Conservation (phyloP, 1,139 yeast species). For the Yamadazyma friedrichii region DNA sequence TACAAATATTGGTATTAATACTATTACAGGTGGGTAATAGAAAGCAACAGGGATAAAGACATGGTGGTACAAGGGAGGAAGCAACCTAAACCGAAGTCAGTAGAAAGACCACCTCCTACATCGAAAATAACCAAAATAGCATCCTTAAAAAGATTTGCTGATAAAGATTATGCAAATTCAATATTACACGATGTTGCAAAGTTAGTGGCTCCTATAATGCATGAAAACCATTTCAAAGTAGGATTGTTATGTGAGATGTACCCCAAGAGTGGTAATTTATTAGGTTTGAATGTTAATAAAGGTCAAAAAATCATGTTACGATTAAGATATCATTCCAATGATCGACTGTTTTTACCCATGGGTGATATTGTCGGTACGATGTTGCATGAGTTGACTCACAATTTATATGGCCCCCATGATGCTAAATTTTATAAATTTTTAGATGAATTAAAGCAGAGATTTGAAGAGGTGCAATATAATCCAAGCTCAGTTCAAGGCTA, state of each 20-base stretch:
- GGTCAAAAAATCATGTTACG: constrained; percentile 77
- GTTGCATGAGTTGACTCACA: constrained; percentile 88
- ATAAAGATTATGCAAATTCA: constrained; percentile 55
- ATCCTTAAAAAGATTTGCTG: constrained; percentile 52
- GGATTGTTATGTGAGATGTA: constrained; percentile 76
- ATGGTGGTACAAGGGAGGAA: constrained; percentile 14
- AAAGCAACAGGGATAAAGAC: not conserved
- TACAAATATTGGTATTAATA: not conserved
- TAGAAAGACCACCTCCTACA: constrained; percentile 40
- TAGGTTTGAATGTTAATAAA: constrained; percentile 85
- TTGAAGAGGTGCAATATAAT: constrained; percentile 49
- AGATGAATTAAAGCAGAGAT: constrained; percentile 60
- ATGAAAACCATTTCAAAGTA: constrained; percentile 63
- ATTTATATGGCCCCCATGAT: constrained; percentile 78
- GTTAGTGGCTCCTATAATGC: constrained; percentile 73
- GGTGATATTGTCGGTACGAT: constrained; percentile 75
- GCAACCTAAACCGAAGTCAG: constrained; percentile 6
- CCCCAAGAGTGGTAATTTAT: constrained; percentile 64
- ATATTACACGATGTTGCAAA: constrained; percentile 61
- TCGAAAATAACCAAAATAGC: constrained; percentile 52
- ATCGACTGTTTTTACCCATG: constrained; percentile 59
- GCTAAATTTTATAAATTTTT: constrained; percentile 62
- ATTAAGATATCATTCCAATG: constrained; percentile 59
- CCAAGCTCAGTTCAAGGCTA: constrained; percentile 22
- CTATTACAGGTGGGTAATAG: too few relatives aligned